These are phyloP conservation scores for Clitopilus hobsonii DNA, from an alignment of 768 basidiomycete genomes.

Conservation along the genomic window DNA sequence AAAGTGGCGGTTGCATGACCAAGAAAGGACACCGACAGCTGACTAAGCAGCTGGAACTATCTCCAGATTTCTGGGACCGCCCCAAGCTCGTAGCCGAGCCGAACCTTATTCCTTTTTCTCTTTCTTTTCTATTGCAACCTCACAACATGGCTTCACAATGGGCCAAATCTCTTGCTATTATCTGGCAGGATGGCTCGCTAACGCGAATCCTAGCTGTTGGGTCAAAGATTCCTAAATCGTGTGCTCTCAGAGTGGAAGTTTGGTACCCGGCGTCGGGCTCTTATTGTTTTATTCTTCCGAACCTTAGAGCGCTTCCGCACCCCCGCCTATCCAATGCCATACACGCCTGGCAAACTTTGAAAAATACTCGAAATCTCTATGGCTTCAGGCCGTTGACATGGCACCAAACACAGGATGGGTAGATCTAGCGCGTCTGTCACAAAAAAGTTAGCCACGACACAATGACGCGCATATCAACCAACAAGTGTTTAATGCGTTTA, in stretches of 20 bases:
- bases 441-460: conserved; percentile 44
- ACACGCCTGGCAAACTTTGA: conserved; percentile 20
- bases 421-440: conserved; percentile 33
- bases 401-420: conserved; percentile 38
- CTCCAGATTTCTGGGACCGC: background rate
- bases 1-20: conserved; percentile 6
- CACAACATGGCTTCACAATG: conserved; percentile 33
- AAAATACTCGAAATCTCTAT: conserved; percentile 31
- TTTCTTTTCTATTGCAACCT: conserved; percentile 15
- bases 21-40: conserved; percentile 21
- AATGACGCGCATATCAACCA: conserved; percentile 48
- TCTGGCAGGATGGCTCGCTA: conserved; percentile 17
- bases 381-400: conserved; percentile 48
- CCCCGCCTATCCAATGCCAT: conserved; percentile 19
- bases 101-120: background rate
- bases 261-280: conserved; percentile 37
- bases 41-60: conserved; percentile 19
- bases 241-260: conserved; percentile 30
- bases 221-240: conserved; percentile 31
- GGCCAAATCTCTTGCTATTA: conserved; percentile 25
- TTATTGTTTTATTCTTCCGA: conserved; percentile 43
- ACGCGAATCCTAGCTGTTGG: conserved; percentile 26
- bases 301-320: conserved; percentile 24
- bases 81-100: background rate
- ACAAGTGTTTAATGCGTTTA: conserved; percentile 34